These are phyloP conservation scores for Dipteronia dyeriana DNA, from an alignment of 345 rosid species.

Conservation along the genomic window DNA sequence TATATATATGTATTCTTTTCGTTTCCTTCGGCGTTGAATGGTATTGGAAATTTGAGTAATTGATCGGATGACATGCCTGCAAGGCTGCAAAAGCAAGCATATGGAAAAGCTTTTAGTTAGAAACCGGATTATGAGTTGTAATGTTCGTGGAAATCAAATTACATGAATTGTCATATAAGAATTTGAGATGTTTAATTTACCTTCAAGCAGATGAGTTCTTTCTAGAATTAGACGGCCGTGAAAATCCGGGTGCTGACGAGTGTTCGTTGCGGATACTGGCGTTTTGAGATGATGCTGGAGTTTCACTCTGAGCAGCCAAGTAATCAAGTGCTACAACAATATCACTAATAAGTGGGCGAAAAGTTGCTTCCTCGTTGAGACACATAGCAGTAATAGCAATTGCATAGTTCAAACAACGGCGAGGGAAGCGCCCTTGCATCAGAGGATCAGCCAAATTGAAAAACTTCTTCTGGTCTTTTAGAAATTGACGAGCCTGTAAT, in stretches of 20 bases:
- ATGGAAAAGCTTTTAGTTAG: not conserved
- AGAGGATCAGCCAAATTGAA: conserved; percentile 69
- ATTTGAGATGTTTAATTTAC: not conserved
- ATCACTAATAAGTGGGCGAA: conserved; percentile 81
- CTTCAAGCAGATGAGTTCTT: conserved; percentile 20
- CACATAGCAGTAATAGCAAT: conserved; percentile 91
- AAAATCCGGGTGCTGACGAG: conserved; percentile 19
- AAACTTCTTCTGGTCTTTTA: conserved; percentile 80
- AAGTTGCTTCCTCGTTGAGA: conserved; percentile 86
- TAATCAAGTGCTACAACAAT: conserved; percentile 90
- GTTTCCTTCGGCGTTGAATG: not conserved
- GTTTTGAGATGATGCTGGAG: conserved; percentile 23
- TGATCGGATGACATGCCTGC: not conserved
- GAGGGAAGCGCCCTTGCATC: conserved; percentile 66
- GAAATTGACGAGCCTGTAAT: conserved; percentile 64
- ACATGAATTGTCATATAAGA: not conserved
- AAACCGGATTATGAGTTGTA: not conserved
- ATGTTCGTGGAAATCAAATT: not conserved
- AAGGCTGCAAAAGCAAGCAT: not conserved
- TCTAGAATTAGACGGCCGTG: conserved; percentile 19
- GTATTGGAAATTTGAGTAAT: not conserved
- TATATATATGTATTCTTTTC: not conserved
- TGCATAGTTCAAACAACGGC: conserved; percentile 84
- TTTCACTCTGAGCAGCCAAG: conserved; percentile 47
- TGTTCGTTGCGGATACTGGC: conserved; percentile 25